Evolutionary conservation across 139 green algal genomes (phyloP).

Genomic region (Picochlorum sp.): DNA sequence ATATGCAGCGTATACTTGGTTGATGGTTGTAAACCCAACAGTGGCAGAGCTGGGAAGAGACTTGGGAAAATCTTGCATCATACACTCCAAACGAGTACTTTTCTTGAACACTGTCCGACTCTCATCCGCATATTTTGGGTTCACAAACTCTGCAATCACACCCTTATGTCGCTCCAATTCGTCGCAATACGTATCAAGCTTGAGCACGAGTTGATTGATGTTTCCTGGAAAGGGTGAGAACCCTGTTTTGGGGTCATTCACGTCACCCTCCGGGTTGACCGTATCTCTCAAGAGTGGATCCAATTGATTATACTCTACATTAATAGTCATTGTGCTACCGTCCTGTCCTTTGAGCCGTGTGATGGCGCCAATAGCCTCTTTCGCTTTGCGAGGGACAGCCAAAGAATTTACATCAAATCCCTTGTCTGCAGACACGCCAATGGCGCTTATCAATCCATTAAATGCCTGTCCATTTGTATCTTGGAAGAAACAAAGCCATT

Average conservation of each 20-base stretch:
- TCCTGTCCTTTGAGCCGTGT: constrained; percentile 42
- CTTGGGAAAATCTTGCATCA: constrained; percentile 98
- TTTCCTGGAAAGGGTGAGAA: constrained; percentile 94
- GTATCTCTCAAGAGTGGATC: constrained; percentile 85
- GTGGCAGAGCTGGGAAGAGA: constrained; percentile 47
- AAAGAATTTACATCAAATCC: constrained; percentile 91
- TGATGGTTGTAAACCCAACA: constrained; percentile 92
- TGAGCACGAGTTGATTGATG: constrained; percentile 94
- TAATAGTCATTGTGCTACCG: constrained; percentile 68
- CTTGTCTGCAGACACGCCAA: constrained; percentile 47
- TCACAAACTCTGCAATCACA: constrained; percentile 96
- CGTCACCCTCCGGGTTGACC: constrained; percentile 61
- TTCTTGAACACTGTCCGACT: constrained; percentile 86
- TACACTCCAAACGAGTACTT: constrained; percentile 95
- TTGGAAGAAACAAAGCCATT: constrained; percentile 97
- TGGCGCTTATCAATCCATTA: constrained; percentile 67
- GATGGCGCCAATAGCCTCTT: constrained; percentile 93
- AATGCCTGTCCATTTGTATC: constrained; percentile 98
- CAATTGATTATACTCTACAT: constrained; percentile 99
- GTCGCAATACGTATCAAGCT: constrained; percentile 62
- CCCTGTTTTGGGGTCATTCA: constrained; percentile 73
- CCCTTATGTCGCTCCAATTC: constrained; percentile 67
- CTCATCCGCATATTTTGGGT: constrained; percentile 93
- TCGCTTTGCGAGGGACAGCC: constrained; percentile 82
- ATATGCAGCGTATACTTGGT: constrained; percentile 91